Evolutionary conservation across 805 yeast genomes (phyloP).

Genomic region (Kregervanrija pseudodelftensis): DNA sequence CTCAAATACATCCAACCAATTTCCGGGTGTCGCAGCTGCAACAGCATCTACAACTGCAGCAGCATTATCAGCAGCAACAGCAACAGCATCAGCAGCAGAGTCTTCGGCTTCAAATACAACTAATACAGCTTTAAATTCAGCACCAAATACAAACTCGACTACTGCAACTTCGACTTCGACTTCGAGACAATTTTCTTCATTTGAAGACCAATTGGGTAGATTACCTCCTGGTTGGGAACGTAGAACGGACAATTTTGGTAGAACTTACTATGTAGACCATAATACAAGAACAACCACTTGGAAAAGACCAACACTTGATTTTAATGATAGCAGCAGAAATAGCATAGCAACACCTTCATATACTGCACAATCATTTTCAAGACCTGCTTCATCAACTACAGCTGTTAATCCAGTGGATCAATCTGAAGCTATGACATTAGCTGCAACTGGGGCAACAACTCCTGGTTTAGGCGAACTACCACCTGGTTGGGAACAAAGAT

Average conservation of each 20-base stretch:
- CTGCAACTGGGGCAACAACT: slow-evolving; percentile 81
- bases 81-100: slow-evolving; percentile 2
- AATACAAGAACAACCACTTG: slow-evolving; percentile 98
- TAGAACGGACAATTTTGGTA: slow-evolving; percentile 93
- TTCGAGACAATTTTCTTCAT: slow-evolving; percentile 75
- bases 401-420: slow-evolving; percentile 38
- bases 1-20: slow-evolving; percentile 13
- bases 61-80: slow-evolving; percentile 20
- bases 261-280: slow-evolving; percentile 97
- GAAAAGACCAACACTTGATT: slow-evolving; percentile 88
- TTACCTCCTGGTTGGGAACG: slow-evolving; percentile 99
- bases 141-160: background rate
- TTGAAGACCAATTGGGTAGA: slow-evolving; percentile 95
- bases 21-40: slow-evolving; percentile 24
- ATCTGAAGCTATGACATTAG: slow-evolving; percentile 42
- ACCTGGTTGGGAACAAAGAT: slow-evolving; percentile 98
- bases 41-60: slow-evolving; percentile 20
- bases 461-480: slow-evolving; percentile 97
- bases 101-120: background rate
- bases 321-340: slow-evolving; percentile 54
- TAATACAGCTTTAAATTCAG: background rate
- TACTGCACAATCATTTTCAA: slow-evolving; percentile 33
- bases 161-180: slow-evolving; percentile 6
- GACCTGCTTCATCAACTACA: slow-evolving; percentile 33
- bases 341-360: slow-evolving; percentile 23